A percentile compares a stretch with the other conserved stretches of the same genome.
Conservation (phyloP, 805 yeast genomes). For the Starmerella riodocensis region DNA sequence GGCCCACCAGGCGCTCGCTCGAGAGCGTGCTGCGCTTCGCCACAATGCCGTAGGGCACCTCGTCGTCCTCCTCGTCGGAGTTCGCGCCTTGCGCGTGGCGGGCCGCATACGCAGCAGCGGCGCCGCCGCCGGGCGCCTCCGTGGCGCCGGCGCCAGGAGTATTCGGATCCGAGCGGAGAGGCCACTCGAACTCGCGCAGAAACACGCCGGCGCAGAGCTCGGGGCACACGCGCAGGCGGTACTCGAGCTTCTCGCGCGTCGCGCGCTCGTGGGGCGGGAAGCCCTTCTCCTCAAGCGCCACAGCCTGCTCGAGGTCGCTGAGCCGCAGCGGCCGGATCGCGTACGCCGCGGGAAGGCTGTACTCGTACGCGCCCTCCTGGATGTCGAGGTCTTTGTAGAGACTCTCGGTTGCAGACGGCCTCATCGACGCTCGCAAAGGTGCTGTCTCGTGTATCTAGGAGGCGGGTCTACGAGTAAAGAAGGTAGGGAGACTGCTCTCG, state of each 20-base stretch:
- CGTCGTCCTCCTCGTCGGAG: conserved; percentile 18
- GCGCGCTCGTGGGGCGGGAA: conserved; percentile 64
- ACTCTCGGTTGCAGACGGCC: conserved; percentile 23
- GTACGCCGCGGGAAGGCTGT: conserved; percentile 39
- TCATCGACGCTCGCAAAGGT: too few relatives aligned
- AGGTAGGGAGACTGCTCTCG: too few relatives aligned
- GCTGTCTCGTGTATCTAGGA: too few relatives aligned
- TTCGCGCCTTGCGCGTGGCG: conserved; percentile 19
- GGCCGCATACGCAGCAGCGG: conserved; percentile 13
- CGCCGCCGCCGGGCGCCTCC: conserved; percentile 21
- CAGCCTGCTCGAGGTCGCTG: conserved; percentile 55
- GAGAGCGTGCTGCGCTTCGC: conserved; percentile 50
- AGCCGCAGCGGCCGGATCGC: conserved; percentile 65
- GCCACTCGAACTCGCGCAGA: conserved; percentile 29
- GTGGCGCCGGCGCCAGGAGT: too few relatives aligned
- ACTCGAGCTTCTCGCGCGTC: conserved; percentile 45
- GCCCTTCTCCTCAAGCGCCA: conserved; percentile 49
- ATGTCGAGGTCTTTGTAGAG: conserved; percentile 20
- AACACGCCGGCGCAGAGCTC: conserved; percentile 84
- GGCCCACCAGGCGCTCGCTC: conserved; percentile 40
- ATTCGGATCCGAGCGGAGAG: conserved; percentile 6
- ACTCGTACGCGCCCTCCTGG: conserved; percentile 19
- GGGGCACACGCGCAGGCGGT: conserved; percentile 71
- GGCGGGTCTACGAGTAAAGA: too few relatives aligned
- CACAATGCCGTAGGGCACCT: conserved; percentile 36